Base-by-base conservation (phyloP, 805 yeast species). In the Jamesozyma jinghongensis region DNA sequence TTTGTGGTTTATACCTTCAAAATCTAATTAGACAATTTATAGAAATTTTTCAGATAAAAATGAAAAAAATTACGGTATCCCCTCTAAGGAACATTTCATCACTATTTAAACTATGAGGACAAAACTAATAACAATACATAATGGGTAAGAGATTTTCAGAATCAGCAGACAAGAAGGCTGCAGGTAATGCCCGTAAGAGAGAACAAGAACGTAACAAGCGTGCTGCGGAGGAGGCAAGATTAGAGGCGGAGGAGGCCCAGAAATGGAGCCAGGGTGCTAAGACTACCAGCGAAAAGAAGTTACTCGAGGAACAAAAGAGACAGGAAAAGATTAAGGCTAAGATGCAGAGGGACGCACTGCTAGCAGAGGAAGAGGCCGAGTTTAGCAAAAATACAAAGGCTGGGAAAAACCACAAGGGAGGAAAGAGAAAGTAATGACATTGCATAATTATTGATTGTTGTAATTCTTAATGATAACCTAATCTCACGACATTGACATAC, bases 111-210 rank as follows among this genome's bases (percentile, higher is more conserved):
- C n/a, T n/a, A n/a, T n/a, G n/a, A n/a, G n/a, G n/a, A n/a, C n/a
- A n/a, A n/a, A n/a, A n/a, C n/a, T n/a, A n/a, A n/a, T n/a, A n/a
- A n/a, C n/a, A n/a, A 19, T 11, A 5, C 5, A 4, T 4, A 34
- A 62, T 62, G 66, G 66, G 66, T 43, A 62, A 62, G 44, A 54
- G 65, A 43, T 61, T 60, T 47, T 43, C 53, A 26, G 65, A 62
- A 41, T 54, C 62, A 34, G 64, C 63, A 14, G 54, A 52, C 2
- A 62, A 61, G 51, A 61, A 62, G 40, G 52, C 52, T n/a, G 65
- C 56, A 28, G 66, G 66, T 18, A 48, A 45, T 40, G 60, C 57
- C 27, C 58, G 61, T 43, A 62, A 62, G 43, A 48, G 52, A 34
- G 59, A 59, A 14, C 62, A 61, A 34, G 66, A 52, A 12, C 40